A percentile compares a stretch with the other conserved stretches of the same genome.
Evolutionary conservation across 306 rosid genomes (phyloP).

Genomic region (Cyclanthera cordifolia): DNA sequence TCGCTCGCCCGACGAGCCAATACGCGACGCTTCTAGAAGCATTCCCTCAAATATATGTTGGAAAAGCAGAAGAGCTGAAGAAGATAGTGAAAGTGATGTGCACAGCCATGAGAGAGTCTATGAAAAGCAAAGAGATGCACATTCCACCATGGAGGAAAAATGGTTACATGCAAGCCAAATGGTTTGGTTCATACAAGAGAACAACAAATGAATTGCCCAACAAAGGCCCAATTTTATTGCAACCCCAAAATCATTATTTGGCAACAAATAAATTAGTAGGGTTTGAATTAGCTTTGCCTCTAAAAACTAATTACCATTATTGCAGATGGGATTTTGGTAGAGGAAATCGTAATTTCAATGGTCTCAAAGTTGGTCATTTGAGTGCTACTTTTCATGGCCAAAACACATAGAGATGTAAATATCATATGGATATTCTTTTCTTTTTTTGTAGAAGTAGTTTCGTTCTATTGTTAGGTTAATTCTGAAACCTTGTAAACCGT

Average conservation of each 20-base stretch:
- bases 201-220: conserved; percentile 37
- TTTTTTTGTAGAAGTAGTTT: too few species aligned
- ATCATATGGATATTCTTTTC: not conserved
- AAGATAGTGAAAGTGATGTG: conserved; percentile 46
- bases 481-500: too few species aligned
- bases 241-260: not conserved
- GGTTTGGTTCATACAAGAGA: conserved; percentile 65
- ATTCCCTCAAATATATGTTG: conserved; percentile 49
- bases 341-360: conserved; percentile 16
- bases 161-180: conserved; percentile 56
- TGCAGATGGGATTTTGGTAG: conserved; percentile 32
- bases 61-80: conserved; percentile 46
- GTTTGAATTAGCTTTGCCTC: conserved; percentile 28
- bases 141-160: conserved; percentile 84
- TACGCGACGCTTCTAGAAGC: conserved; percentile 38
- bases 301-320: conserved; percentile 21
- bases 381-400: conserved; percentile 27
- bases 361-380: conserved; percentile 46
- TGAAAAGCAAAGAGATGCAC: conserved; percentile 38
- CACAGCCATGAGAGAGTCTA: conserved; percentile 48
- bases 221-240: not conserved
- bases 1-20: conserved; percentile 60
- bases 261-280: conserved; percentile 26
- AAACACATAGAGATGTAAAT: not conserved
- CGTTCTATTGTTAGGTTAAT: too few species aligned